These are phyloP conservation scores for Aspergillus luchuensis DNA, from an alignment of 2,329 filamentous ascomycete genomes.

Conservation along the genomic window DNA sequence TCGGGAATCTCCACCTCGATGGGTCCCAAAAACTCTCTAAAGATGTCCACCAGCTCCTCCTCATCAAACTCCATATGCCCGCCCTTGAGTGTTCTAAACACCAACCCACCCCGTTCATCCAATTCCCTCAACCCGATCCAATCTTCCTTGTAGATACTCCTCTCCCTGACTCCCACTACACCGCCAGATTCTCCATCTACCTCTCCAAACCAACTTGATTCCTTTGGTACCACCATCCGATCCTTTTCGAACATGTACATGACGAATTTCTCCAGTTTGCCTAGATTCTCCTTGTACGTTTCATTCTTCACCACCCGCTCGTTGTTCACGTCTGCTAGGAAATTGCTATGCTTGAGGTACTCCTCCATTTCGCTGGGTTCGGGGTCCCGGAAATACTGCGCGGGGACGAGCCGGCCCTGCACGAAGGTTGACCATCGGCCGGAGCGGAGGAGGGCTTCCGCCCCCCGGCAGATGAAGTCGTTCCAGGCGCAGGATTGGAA, in stretches of 20 bases:
- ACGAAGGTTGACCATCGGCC: constrained; percentile 81
- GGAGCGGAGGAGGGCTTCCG: constrained; percentile 73
- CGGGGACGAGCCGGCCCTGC: constrained; percentile 80
- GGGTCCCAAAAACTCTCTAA: constrained; percentile 54
- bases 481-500: constrained; percentile 71
- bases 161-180: constrained; percentile 67
- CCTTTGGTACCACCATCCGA: constrained; percentile 81
- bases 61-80: constrained; percentile 80
- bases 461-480: constrained; percentile 80
- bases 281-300: constrained; percentile 72
- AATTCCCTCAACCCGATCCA: constrained; percentile 84
- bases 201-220: constrained; percentile 88
- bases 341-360: constrained; percentile 82
- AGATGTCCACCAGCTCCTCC: constrained; percentile 65
- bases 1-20: constrained; percentile 22
- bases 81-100: constrained; percentile 72
- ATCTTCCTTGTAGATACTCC: constrained; percentile 80
- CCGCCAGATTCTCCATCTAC: constrained; percentile 68
- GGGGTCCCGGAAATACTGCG: constrained; percentile 87
- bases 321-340: constrained; percentile 95
- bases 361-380: constrained; percentile 58
- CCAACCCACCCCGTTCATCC: constrained; percentile 75
- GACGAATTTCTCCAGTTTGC: constrained; percentile 71
- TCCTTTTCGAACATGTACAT: constrained; percentile 92
- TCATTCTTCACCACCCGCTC: constrained; percentile 75